These are phyloP conservation scores for Stemphylium vesicarium DNA, from an alignment of 2,329 filamentous ascomycete species.

Conservation along the genomic window DNA sequence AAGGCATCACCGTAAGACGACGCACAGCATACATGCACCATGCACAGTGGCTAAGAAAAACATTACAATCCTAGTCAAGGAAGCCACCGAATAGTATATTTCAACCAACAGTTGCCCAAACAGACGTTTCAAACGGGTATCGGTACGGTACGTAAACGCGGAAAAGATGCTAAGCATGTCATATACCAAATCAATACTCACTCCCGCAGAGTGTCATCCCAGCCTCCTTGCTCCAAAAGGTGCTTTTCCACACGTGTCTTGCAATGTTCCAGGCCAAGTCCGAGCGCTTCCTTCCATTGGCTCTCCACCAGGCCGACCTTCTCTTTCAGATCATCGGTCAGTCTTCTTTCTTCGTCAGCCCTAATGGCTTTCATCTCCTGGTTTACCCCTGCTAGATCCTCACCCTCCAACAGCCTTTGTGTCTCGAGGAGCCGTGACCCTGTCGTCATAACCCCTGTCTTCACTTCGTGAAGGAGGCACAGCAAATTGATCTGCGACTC, in stretches of 20 bases:
- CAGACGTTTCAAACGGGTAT: constrained; percentile 42
- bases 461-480: constrained; percentile 89
- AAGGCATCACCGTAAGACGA: not conserved
- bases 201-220: constrained; percentile 71
- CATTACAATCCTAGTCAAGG: not conserved
- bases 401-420: constrained; percentile 58
- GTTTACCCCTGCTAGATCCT: constrained; percentile 49
- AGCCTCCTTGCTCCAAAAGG: constrained; percentile 79
- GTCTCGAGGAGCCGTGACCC: constrained; percentile 71
- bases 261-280: constrained; percentile 73
- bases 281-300: constrained; percentile 89
- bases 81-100: constrained; percentile 11
- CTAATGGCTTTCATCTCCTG: constrained; percentile 64
- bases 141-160: constrained; percentile 34
- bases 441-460: constrained; percentile 75
- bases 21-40: constrained; percentile 4
- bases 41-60: not conserved
- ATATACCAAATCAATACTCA: constrained; percentile 27
- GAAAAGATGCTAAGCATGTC: constrained; percentile 23
- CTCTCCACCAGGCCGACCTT: constrained; percentile 90
- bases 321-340: constrained; percentile 90
- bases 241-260: constrained; percentile 77
- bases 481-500: constrained; percentile 91
- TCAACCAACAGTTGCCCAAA: constrained; percentile 12
- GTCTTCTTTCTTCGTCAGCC: constrained; percentile 68